Conservation (phyloP, 2,329 filamentous ascomycete species). For the Aspergillus aculeatinus region DNA sequence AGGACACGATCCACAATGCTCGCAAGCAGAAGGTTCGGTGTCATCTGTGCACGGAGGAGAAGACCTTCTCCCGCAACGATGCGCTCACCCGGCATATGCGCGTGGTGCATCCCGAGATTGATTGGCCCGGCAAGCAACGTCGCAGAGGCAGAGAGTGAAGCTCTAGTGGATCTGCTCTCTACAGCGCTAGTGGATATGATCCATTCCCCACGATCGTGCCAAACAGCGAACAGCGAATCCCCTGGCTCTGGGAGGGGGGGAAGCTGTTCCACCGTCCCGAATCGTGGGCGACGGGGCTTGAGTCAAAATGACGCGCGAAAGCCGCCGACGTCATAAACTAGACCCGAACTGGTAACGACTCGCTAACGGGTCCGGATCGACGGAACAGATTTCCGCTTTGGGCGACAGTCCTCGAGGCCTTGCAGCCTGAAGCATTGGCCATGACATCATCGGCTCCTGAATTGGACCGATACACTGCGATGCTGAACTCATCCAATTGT, state of each 20-base stretch:
- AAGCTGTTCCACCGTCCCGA: not conserved
- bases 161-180: slow-evolving; percentile 2
- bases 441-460: slow-evolving; percentile 23
- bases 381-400: slow-evolving; percentile 16
- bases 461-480: slow-evolving; percentile 13
- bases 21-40: slow-evolving; percentile 94
- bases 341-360: slow-evolving; percentile 17
- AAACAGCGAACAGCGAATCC: slow-evolving; percentile 11
- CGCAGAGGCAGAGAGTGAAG: slow-evolving; percentile 38
- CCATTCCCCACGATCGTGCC: not conserved
- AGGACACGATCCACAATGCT: slow-evolving; percentile 95
- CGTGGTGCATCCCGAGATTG: slow-evolving; percentile 86
- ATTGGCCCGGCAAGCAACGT: slow-evolving; percentile 68
- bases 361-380: slow-evolving; percentile 21
- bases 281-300: not conserved
- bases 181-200: not conserved
- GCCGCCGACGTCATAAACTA: slow-evolving; percentile 25
- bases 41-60: slow-evolving; percentile 89
- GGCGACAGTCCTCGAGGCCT: slow-evolving; percentile 8
- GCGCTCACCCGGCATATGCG: slow-evolving; percentile 91
- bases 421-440: slow-evolving; percentile 10
- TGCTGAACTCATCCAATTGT: slow-evolving; percentile 1
- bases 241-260: not conserved
- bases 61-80: slow-evolving; percentile 94
- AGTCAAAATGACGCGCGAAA: slow-evolving; percentile 20